These are phyloP conservation scores for Orychophragmus violaceus DNA, from an alignment of 345 rosid genomes.

Conservation along the genomic window DNA sequence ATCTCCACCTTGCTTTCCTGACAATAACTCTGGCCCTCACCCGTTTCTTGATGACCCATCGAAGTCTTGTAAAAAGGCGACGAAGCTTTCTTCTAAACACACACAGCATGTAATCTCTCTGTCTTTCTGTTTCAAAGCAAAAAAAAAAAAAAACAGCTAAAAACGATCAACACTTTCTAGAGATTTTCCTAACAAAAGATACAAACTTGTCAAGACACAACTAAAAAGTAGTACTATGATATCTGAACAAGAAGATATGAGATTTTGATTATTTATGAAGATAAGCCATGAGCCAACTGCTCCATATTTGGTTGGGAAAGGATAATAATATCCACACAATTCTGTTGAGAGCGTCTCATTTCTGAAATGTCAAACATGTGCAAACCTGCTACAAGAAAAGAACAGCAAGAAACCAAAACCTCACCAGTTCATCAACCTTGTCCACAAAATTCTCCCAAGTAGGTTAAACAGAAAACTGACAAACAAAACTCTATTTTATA, in stretches of 20 bases:
- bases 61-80: constrained; percentile 44
- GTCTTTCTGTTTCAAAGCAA: constrained; percentile 5
- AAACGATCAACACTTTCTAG: neutral
- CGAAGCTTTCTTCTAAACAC: constrained; percentile 47
- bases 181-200: neutral
- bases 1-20: constrained; percentile 39
- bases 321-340: neutral
- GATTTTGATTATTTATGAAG: neutral
- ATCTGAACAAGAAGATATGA: neutral
- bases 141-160: too few species aligned
- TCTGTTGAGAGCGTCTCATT: neutral
- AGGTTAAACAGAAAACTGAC: constrained; percentile 32
- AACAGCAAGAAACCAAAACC: too few species aligned
- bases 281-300: neutral
- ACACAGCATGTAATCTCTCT: constrained; percentile 35
- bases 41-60: constrained; percentile 58
- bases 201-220: neutral
- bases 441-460: constrained; percentile 23
- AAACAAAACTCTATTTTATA: neutral
- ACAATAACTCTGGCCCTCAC: constrained; percentile 52
- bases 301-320: neutral
- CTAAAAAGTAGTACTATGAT: neutral
- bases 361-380: neutral
- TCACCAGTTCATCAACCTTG: constrained; percentile 27
- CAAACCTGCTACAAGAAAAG: neutral